Evolutionary conservation across 768 basidiomycete species (phyloP), one percentile per base, ranked within the genome.

Genomic region (Amanita inopinata): DNA sequence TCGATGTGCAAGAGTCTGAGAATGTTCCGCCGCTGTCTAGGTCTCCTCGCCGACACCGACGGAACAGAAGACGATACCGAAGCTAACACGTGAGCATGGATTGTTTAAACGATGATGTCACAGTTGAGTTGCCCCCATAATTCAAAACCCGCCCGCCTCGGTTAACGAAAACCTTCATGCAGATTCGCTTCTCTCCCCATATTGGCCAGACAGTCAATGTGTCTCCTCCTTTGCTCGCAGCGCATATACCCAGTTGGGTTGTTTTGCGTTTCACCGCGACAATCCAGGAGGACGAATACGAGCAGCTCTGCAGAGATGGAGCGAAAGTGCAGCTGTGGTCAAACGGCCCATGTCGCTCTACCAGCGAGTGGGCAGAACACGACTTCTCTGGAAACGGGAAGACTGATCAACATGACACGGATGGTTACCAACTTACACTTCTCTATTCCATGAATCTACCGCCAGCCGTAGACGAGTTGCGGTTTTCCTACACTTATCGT

Each of bases 401-500:
- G 15, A 20, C 20, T n/a, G 14, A 38, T 17, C 20, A 42, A 17
- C 17, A 23, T 45, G 27, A 22, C 40, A 23, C 5, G 2, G 19
- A 38, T 45, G 23, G 33, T 5, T n/a, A 17, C 3, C 34, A 8
- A 25, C 34, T 44, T 20, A 31, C 19, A 23, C 34, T 44, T 24
- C 9, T 24, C 30, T 34, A 33, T 22, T 27, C 43, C 19, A 34
- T 44, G 19, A 25, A 38, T 8, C 41, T 24, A 32, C 35, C 31
- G 25, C 18, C 36, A 28, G 32, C 18, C 23, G 25, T 44, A 10
- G 11, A 34, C 5, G 33, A 37, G 4, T 22, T 44, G n/a, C 14
- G 38, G 9, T 69, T 61, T 47, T 62, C 62, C 12, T 72, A 67
- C 54, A 77, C 74, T 0, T 78, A 74, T 52, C 66, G 75, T 28